These are phyloP conservation scores for Ceratobasidium papillatum DNA, from an alignment of 1,284 basidiomycete species.

Conservation along the genomic window DNA sequence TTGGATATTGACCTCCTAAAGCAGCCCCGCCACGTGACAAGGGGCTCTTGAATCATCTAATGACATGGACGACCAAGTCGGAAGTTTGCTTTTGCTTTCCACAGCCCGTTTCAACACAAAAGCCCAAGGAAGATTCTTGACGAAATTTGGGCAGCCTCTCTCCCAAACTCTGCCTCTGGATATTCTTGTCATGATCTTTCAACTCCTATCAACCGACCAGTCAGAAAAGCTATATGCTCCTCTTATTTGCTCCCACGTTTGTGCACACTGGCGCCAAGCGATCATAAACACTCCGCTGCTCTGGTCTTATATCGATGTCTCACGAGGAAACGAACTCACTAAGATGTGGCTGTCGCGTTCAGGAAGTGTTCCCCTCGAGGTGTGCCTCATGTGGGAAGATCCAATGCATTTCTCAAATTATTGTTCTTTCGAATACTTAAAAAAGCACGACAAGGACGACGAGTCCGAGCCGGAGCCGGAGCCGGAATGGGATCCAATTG, in stretches of 20 bases:
- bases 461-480: too few relatives aligned
- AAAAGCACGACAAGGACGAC: too few relatives aligned
- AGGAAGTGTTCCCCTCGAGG: not conserved
- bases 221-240: conserved; percentile 4
- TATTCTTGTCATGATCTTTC: not conserved
- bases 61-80: not conserved
- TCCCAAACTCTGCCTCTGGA: not conserved
- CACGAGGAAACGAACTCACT: not conserved
- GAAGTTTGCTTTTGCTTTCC: not conserved
- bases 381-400: not conserved
- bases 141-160: not conserved
- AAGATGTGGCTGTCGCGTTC: not conserved
- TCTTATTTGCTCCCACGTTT: conserved; percentile 16
- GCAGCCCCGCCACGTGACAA: not conserved
- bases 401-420: not conserved
- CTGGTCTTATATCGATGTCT: conserved; percentile 3
- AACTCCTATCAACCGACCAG: not conserved
- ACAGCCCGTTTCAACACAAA: not conserved
- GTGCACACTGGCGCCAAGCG: not conserved
- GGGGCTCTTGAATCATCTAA: not conserved
- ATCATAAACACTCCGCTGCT: not conserved
- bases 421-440: not conserved
- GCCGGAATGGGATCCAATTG: too few relatives aligned
- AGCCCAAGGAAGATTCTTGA: not conserved
- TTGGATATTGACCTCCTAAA: too few relatives aligned